Evolutionary conservation across 2,329 filamentous ascomycete genomes (phyloP).

Genomic region (Aspergillus unguis): DNA sequence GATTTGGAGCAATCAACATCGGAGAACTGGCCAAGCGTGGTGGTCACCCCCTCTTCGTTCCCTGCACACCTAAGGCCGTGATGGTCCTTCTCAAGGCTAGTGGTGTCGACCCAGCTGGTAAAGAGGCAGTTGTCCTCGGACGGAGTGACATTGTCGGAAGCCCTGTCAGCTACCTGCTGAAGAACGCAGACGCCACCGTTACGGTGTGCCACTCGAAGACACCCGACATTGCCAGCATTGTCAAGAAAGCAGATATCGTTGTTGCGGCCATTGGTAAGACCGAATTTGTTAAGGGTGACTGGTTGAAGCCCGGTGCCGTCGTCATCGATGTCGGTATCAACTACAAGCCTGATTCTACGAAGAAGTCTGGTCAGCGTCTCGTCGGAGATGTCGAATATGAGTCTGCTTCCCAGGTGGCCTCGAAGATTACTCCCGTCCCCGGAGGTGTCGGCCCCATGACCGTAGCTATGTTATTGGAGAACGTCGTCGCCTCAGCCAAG

Average conservation of each 20-base stretch:
- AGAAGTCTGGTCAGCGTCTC: slow-evolving; percentile 86
- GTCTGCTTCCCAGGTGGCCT: slow-evolving; percentile 77
- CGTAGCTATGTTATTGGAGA: slow-evolving; percentile 95
- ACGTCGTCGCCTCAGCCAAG: slow-evolving; percentile 83
- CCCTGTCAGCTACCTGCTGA: slow-evolving; percentile 91
- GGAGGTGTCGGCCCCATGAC: slow-evolving; percentile 99
- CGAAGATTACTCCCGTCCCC: slow-evolving; percentile 90
- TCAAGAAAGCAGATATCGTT: slow-evolving; percentile 84
- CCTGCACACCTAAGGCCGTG: slow-evolving; percentile 95
- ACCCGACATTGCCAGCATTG: slow-evolving; percentile 64
- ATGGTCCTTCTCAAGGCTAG: slow-evolving; percentile 87
- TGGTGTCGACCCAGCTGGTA: slow-evolving; percentile 78
- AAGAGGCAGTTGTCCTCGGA: slow-evolving; percentile 90
- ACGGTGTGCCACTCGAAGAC: slow-evolving; percentile 95
- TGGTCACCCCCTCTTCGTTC: slow-evolving; percentile 81
- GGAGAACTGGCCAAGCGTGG: slow-evolving; percentile 95
- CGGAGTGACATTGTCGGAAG: slow-evolving; percentile 97
- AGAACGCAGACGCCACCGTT: slow-evolving; percentile 93
- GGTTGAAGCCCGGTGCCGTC: slow-evolving; percentile 90
- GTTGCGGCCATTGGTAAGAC: slow-evolving; percentile 88
- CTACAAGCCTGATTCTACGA: slow-evolving; percentile 82
- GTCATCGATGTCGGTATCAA: slow-evolving; percentile 98
- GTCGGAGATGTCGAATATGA: slow-evolving; percentile 96
- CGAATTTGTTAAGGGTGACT: slow-evolving; percentile 87
- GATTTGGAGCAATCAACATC: slow-evolving; percentile 91